Base-by-base conservation (phyloP, 768 basidiomycete species). In the Gyrodon lividus region DNA sequence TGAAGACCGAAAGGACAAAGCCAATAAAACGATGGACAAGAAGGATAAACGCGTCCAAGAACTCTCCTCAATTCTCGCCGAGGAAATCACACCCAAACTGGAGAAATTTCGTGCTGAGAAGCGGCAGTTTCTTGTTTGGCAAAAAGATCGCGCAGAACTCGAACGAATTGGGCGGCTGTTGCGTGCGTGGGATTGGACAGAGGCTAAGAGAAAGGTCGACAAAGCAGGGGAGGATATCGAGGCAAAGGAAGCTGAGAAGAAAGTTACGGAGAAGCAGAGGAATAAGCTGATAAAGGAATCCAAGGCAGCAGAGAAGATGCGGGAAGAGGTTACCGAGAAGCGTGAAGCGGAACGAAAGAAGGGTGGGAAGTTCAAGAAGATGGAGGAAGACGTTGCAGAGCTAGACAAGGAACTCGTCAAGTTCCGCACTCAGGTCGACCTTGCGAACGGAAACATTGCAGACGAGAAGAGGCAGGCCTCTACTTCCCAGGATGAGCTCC, bases 1-100 rank as follows among this genome's bases (percentile, higher is more conserved):
- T 62, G 97, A 99, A 67, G 96, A 98, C 48, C 83, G 91, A 16
- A 99, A 98, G 66, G 94, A 97, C 66, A 97, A 97, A 68, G 95
- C 96, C 6, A 81, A 87, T 64, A 92, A 89, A 70, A 97, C 92
- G 0, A 99, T 99, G 88, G 79, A 79, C 22, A 98, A 96, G 79
- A 98, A 98, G 73, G 92, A 98, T 58, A 98, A 96, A 71, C 86
- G 89, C 54, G 88, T 98, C 13, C 84, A 90, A 51, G 95, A 98
- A 70, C 85, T 97, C 63, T 86, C 80, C 14, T 75, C 82, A 2
- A 75, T 91, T 17, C 81, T 98, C 22, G 69, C 73, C 0, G 94
- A 98, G 67, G 97, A 98, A 70, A 97, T 98, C 63, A 87, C 83
- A 0, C 96, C 97, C 0, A 98, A 98, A 65, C 76, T 98, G 38